Evolutionary conservation across 2,329 filamentous ascomycete species (phyloP), one percentile per base, ranked within the genome.

Genomic region (Fusarium neocosmosporiellum): DNA sequence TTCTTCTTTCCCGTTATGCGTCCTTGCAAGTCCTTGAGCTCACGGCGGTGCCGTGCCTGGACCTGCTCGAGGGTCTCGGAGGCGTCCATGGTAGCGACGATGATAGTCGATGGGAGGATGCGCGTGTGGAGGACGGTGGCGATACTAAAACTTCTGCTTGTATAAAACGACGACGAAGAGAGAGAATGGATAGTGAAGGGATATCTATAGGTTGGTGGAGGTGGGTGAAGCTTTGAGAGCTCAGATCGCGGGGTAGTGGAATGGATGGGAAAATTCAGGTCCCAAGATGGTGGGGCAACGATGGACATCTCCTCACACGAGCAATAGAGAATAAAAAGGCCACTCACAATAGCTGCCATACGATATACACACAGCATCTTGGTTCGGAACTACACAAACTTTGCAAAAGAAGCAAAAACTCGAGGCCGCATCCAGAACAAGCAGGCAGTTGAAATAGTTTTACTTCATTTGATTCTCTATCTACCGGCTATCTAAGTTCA

Each of bases 1-100:
- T 98, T 98, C 87, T 98, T 99, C 88, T 98, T 98, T 84, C 93
- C 95, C 7, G 94, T 98, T 78, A 97, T 91, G 67, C 92, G 91
- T 59, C 90, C 89, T 81, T 97, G 94, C 29, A 99, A 88, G 69
- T 98, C 96, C 76, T 91, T 92, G 81, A 93, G 91, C 84, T 99
- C 96, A 82, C 94, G 96, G 77, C 94, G 91, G 81, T 99, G 96
- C 54, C 92, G 92, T 39, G 91, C 86, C 77, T 94, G 91, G 64
- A 96, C 84, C 70, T 93, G 91, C 68, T 98, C 95, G 83, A 96
- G 90, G 11, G 86, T 84, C 79, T 90, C 88, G 50, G 71, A 41
- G 58, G 60, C 53, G 20, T 80, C 81, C 80, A 82, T 81, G 59
- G 33, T 68, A 57, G 24, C 16, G 18, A 27, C 5, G 20, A 33